A percentile compares a stretch with the other conserved stretches of the same genome.
Conservation (phyloP, 129 eudicot genomes). For the carrot (Daucus carota) region DNA sequence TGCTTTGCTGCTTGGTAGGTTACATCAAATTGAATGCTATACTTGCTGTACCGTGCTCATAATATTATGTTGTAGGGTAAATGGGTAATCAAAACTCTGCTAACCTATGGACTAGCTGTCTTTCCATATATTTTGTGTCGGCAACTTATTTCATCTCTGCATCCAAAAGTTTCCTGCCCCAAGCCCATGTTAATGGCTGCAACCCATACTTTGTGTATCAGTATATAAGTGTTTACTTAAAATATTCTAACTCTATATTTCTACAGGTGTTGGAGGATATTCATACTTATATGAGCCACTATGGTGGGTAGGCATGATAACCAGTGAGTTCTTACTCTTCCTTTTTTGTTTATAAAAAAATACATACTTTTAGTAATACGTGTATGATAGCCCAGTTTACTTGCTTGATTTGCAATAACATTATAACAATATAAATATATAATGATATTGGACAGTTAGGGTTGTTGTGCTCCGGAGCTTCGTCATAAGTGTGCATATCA, state of each 20-base stretch:
- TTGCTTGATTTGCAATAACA: not conserved
- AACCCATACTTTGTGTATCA: conserved; percentile 6
- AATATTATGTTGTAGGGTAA: not conserved
- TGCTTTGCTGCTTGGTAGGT: not conserved
- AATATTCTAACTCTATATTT: conserved; percentile 8
- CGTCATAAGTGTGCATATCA: not conserved
- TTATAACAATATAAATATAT: not conserved
- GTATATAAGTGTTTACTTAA: conserved; percentile 1
- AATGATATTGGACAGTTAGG: not conserved
- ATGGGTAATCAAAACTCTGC: not conserved
- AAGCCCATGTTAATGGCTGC: not conserved
- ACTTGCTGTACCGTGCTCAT: not conserved
- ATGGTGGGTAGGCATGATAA: conserved; percentile 97
- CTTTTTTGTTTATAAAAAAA: not conserved
- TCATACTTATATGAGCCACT: conserved; percentile 93
- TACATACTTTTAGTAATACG: not conserved
- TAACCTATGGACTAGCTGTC: not conserved
- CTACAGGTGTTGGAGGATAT: conserved; percentile 85
- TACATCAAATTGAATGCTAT: not conserved
- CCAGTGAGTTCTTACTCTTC: conserved; percentile 54
- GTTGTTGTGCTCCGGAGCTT: not conserved
- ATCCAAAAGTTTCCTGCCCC: not conserved
- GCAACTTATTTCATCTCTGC: not conserved
- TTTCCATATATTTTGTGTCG: not conserved
- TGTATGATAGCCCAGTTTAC: not conserved